Evolutionary conservation across 2,329 filamentous ascomycete genomes (phyloP).

Genomic region (Fusarium sublunatum): DNA sequence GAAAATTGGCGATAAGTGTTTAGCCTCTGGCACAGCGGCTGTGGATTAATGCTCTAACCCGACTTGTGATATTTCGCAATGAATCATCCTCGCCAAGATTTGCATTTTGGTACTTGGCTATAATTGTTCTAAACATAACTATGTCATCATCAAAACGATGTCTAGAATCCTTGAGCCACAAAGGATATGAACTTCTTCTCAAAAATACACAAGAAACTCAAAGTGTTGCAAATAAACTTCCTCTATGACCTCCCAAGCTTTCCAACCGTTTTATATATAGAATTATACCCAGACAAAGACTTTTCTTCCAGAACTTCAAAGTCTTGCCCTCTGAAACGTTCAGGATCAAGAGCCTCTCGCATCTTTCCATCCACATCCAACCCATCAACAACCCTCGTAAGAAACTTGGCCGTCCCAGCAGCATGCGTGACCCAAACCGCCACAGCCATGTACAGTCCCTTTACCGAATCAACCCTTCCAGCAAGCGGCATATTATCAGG

Average conservation of each 20-base stretch:
- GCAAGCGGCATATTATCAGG: slow-evolving; percentile 44
- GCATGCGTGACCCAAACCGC: slow-evolving; percentile 43
- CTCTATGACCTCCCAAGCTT: neutral
- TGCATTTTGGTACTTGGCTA: neutral
- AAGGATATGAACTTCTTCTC: no score
- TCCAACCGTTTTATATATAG: slow-evolving; percentile 40
- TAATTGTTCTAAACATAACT: no score
- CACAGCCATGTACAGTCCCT: slow-evolving; percentile 30
- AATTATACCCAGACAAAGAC: slow-evolving; percentile 38
- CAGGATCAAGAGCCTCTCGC: slow-evolving; percentile 27
- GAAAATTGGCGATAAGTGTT: neutral
- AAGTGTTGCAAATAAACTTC: no score
- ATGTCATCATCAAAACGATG: no score
- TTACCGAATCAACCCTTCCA: slow-evolving; percentile 11
- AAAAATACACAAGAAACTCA: no score
- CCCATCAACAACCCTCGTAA: slow-evolving; percentile 25
- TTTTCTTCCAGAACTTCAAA: slow-evolving; percentile 22
- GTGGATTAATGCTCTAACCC: neutral
- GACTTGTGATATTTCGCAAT: neutral
- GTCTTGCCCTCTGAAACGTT: slow-evolving; percentile 33
- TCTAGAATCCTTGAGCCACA: no score
- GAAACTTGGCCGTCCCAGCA: slow-evolving; percentile 33
- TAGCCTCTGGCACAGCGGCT: neutral
- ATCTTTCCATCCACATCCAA: slow-evolving; percentile 15
- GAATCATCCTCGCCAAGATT: neutral